Percentiles rank a stretch among this genome's conserved stretches.
phyloP scores from a whole-genome alignment of 2,329 filamentous ascomycete species.

The Apiospora sp. region DNA sequence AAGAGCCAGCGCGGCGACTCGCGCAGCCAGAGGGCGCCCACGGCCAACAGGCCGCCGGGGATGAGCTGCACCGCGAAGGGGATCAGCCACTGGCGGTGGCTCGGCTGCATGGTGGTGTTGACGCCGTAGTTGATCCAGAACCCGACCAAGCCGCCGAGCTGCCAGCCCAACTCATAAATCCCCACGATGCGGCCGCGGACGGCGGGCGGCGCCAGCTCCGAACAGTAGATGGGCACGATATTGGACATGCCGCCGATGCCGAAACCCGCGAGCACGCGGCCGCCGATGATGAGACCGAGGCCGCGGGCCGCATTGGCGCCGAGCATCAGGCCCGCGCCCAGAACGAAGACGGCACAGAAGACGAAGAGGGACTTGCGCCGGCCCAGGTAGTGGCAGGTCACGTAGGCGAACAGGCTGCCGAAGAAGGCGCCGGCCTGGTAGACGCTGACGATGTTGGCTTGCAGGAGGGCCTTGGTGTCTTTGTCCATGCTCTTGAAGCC shows the following conservation, averaged over 20 bases:
- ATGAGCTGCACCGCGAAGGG: conserved; percentile 74
- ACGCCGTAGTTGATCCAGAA: conserved; percentile 74
- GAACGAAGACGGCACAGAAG: conserved; percentile 69
- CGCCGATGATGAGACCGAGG: conserved; percentile 69
- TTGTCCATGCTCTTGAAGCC: conserved; percentile 59
- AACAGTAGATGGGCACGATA: conserved; percentile 68
- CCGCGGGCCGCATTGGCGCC: conserved; percentile 68
- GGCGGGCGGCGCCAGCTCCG: conserved; percentile 67
- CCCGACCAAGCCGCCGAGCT: conserved; percentile 68
- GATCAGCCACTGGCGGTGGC: conserved; percentile 67
- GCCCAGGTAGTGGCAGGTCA: conserved; percentile 71
- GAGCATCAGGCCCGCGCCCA: conserved; percentile 78
- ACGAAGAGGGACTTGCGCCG: conserved; percentile 69
- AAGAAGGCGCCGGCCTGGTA: conserved; percentile 89
- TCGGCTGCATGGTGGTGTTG: conserved; percentile 55
- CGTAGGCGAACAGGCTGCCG: conserved; percentile 75
- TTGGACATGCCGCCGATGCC: conserved; percentile 61
- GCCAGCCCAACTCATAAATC: conserved; percentile 72
- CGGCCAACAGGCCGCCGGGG: conserved; percentile 67
- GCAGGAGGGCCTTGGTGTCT: conserved; percentile 63
- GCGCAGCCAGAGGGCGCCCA: conserved; percentile 66
- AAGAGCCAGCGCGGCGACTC: conserved; percentile 78
- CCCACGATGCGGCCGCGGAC: conserved; percentile 71
- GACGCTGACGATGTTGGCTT: conserved; percentile 79
- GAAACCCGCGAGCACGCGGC: conserved; percentile 69